Evolutionary conservation across 768 basidiomycete species (phyloP), one percentile per base, ranked within the genome.

Genomic region (Pisolithus marmoratus): DNA sequence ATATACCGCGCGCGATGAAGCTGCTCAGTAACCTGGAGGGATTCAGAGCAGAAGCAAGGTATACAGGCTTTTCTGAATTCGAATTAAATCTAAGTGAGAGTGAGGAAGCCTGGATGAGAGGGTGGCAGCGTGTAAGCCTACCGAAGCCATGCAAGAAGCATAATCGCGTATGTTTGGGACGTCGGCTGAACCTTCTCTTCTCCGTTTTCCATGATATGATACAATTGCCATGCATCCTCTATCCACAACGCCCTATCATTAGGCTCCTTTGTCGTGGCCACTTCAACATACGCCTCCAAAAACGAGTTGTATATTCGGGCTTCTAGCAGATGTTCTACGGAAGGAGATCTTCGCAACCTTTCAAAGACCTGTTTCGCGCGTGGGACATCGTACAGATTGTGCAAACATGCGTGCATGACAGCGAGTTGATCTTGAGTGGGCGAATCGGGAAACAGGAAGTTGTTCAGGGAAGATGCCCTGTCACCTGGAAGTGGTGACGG

Each of bases 361-460:
- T 82, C 78, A 56, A 94, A 92, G 22, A 94, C 78, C 36, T 73
- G 71, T 56, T 81, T 81, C 7, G 92, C 92, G 5, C 93, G 85
- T 0, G 78, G 74, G 0, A 93, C 82, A 63, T 93, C 89, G 64
- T 85, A 82, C 2, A 81, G 62, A 55, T 86, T 80, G 64, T 85
- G 78, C 12, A 94, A 69, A 63, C 93, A 94, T 4, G 90, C 89
- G 58, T 88, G 84, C 69, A 94, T 87, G 56, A 94, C 78, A 0
- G 87, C 82, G 11, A 90, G 64, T 50, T 80, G 74, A 64, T 92
- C 88, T 42, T 83, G 80, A 0, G 84, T 81, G 0, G 70, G 65
- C 0, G 88, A 80, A 63, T 88, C 80, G 5, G 78, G 74, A 66
- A 82, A 90, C 69, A 80, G 81, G 47, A 76, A 56, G 55, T 78